These are phyloP conservation scores for Radiomyces spectabilis DNA, from an alignment of 192 early-diverging fungal species.

Conservation along the genomic window DNA sequence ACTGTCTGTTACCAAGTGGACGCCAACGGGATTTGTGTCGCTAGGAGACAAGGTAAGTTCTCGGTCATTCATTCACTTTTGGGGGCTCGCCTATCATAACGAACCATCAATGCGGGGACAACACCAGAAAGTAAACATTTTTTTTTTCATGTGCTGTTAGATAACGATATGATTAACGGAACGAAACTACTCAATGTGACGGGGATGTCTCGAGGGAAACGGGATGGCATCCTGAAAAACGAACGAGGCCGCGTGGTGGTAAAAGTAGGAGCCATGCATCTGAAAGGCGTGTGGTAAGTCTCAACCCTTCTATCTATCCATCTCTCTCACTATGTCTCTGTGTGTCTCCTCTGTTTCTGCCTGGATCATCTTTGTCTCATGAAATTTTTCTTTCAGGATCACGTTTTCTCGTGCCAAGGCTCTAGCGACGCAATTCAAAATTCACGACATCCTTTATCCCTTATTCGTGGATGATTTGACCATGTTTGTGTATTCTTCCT, in stretches of 20 bases:
- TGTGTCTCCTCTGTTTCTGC: too few species aligned
- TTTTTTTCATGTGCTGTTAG: too few species aligned
- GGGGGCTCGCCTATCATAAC: too few species aligned
- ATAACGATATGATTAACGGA: constrained; percentile 83
- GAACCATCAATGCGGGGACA: too few species aligned
- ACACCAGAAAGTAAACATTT: too few species aligned
- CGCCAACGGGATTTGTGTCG: constrained; percentile 72
- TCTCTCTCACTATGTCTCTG: too few species aligned
- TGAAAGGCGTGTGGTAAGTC: constrained; percentile 79
- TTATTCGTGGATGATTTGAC: constrained; percentile 70
- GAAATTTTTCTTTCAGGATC: constrained; percentile 34
- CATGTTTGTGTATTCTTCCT: too few species aligned
- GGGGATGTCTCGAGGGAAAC: constrained; percentile 81
- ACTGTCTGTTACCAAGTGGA: constrained; percentile 78
- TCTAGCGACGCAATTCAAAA: constrained; percentile 66
- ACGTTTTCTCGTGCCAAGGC: constrained; percentile 58
- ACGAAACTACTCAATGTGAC: constrained; percentile 83
- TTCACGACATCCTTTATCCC: constrained; percentile 64
- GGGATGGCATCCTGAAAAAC: constrained; percentile 82
- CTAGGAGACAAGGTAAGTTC: constrained; percentile 60
- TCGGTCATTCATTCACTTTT: too few species aligned
- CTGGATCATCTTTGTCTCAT: background rate
- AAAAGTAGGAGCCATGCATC: constrained; percentile 81
- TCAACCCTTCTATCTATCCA: too few species aligned
- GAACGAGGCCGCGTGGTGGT: constrained; percentile 81